A percentile compares a stretch with the other conserved stretches of the same genome.
Conservation (phyloP, 495 filamentous ascomycete genomes). For the Aspergillus affinis region DNA sequence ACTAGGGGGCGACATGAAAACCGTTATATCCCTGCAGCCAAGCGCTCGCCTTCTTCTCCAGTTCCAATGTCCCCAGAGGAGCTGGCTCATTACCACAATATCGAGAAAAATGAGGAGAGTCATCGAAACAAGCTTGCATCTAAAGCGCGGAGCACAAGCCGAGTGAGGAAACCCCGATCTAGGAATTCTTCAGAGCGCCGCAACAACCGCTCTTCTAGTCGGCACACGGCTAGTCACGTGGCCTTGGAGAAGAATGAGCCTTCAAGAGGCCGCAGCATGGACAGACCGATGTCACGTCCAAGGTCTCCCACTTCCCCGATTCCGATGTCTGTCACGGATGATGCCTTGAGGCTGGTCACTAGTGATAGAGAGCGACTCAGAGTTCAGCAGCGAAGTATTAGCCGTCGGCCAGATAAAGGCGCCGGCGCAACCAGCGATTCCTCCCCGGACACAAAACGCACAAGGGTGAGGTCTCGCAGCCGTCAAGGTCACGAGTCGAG, state of each 20-base stretch:
- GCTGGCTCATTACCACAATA: conserved; percentile 54
- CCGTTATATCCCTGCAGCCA: conserved; percentile 75
- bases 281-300: conserved; percentile 55
- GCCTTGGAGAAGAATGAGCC: conserved; percentile 43
- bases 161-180: conserved; percentile 37
- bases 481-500: conserved; percentile 37
- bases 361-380: conserved; percentile 63
- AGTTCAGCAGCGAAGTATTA: conserved; percentile 55
- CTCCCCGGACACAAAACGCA: conserved; percentile 47
- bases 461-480: conserved; percentile 49
- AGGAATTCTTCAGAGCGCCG: conserved; percentile 31
- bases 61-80: conserved; percentile 92
- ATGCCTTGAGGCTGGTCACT: conserved; percentile 60
- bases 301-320: conserved; percentile 81
- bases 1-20: conserved; percentile 63
- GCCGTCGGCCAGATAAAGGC: conserved; percentile 47
- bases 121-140: conserved; percentile 43
- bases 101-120: conserved; percentile 44
- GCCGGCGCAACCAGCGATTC: conserved; percentile 44
- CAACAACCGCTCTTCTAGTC: conserved; percentile 42
- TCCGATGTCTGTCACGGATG: conserved; percentile 61
- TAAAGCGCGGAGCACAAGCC: conserved; percentile 38
- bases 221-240: conserved; percentile 46
- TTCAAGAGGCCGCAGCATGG: conserved; percentile 50
- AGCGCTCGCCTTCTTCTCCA: conserved; percentile 85